Conservation (phyloP, 1,284 basidiomycete species). For the Paramarasmius palmivorus region DNA sequence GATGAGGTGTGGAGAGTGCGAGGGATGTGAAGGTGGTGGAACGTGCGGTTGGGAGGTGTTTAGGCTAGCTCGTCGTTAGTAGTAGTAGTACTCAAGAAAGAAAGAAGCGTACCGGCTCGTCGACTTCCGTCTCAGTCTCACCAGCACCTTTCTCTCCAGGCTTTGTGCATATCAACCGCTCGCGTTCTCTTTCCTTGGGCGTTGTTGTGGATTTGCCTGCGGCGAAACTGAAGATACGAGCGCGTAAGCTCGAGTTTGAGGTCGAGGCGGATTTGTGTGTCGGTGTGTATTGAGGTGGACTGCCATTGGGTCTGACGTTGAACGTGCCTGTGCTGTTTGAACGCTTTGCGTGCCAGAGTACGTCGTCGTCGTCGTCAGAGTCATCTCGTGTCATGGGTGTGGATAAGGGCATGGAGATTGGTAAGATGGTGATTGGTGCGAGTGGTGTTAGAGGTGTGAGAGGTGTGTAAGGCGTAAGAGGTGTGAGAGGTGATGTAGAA, state of each 20-base stretch:
- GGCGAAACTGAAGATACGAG: slow-evolving; percentile 1
- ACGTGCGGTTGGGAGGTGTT: slow-evolving; percentile 62
- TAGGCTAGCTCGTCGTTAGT: too few species aligned
- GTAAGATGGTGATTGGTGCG: neutral
- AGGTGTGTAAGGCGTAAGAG: neutral
- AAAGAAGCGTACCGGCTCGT: slow-evolving; percentile 61
- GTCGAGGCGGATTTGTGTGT: neutral
- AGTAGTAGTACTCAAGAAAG: slow-evolving; percentile 7
- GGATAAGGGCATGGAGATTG: neutral
- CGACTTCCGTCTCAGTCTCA: slow-evolving; percentile 77
- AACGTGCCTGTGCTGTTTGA: neutral
- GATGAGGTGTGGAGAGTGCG: slow-evolving; percentile 46
- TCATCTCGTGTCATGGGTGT: neutral
- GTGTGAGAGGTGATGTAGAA: neutral
- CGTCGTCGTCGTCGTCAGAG: neutral
- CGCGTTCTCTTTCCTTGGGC: slow-evolving; percentile 24
- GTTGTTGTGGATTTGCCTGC: slow-evolving; percentile 5
- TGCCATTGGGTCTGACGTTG: neutral
- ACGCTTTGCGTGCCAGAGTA: slow-evolving; percentile 1
- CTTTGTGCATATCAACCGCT: slow-evolving; percentile 56
- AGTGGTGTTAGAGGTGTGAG: neutral
- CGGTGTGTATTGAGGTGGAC: neutral
- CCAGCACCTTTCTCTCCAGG: slow-evolving; percentile 63
- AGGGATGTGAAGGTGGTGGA: too few species aligned
- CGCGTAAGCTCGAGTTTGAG: neutral